phyloP scores from a whole-genome alignment of 805 yeast species.

The Torulaspora delbrueckii region DNA sequence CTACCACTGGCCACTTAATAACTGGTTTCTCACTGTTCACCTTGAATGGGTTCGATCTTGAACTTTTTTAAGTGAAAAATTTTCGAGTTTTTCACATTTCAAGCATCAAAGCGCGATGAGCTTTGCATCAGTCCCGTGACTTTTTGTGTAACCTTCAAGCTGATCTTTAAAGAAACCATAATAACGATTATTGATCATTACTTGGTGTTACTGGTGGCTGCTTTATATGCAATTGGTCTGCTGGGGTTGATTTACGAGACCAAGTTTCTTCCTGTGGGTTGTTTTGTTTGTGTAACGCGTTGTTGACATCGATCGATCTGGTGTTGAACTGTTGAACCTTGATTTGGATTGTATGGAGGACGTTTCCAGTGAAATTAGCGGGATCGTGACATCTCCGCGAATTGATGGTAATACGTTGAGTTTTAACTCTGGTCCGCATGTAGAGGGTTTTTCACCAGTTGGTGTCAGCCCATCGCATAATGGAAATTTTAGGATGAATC shows the following conservation, averaged over 20 bases:
- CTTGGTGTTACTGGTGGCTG: not conserved
- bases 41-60: not conserved
- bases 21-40: not conserved
- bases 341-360: conserved; percentile 1
- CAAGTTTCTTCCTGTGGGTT: not conserved
- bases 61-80: not conserved
- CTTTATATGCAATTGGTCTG: not conserved
- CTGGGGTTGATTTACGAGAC: not conserved
- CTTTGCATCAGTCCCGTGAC: not conserved
- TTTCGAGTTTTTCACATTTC: conserved; percentile 11
- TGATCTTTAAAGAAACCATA: not conserved
- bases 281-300: not conserved
- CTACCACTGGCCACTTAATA: not conserved
- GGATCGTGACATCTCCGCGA: not conserved
- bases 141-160: conserved; percentile 2
- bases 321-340: not conserved
- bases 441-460: not conserved
- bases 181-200: not conserved
- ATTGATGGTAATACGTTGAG: conserved; percentile 5
- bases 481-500: not conserved
- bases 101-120: not conserved
- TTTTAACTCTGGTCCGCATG: conserved; percentile 3
- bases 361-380: not conserved
- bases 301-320: not conserved
- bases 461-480: not conserved